Evolutionary conservation across 2,329 filamentous ascomycete species (phyloP).

Genomic region (Scedosporium dehoogii): DNA sequence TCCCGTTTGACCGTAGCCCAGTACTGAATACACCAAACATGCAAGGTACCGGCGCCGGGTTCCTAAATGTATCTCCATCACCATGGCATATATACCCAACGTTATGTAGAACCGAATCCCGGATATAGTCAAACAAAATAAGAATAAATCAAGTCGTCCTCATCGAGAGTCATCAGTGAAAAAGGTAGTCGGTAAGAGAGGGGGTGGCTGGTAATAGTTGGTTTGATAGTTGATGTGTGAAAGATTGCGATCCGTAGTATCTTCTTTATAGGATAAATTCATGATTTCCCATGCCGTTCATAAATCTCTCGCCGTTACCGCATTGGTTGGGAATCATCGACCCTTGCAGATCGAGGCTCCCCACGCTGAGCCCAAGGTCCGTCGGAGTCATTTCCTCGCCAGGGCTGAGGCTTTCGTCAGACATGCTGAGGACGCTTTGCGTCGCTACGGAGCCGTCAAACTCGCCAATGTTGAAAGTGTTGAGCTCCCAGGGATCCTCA

Average conservation of each 20-base stretch:
- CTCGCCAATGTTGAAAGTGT: conserved; percentile 40
- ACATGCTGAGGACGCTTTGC: conserved; percentile 45
- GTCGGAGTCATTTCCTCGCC: conserved; percentile 39
- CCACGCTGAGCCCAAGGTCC: conserved; percentile 34
- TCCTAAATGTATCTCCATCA: too few relatives aligned
- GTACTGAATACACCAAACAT: not conserved
- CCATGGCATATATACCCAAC: too few relatives aligned
- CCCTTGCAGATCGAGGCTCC: conserved; percentile 21
- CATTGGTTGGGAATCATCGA: conserved; percentile 11
- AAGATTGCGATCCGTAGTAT: not conserved
- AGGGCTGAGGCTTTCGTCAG: conserved; percentile 48
- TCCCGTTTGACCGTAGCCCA: not conserved
- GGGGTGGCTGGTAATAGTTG: not conserved
- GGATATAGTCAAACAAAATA: not conserved
- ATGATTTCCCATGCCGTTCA: conserved; percentile 2
- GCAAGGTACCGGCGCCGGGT: not conserved
- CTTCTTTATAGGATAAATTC: not conserved
- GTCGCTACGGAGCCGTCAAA: conserved; percentile 31
- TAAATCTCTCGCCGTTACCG: conserved; percentile 7
- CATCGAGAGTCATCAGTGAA: not conserved
- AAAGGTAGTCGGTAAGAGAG: not conserved
- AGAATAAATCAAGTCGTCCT: not conserved
- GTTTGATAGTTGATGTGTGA: not conserved
- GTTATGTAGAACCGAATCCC: not conserved
- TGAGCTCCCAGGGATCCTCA: conserved; percentile 46